Percentiles rank a stretch among this genome's conserved stretches.
Evolutionary conservation across 2,329 filamentous ascomycete species (phyloP).

Genomic region (Fonsecaea pedrosoi): DNA sequence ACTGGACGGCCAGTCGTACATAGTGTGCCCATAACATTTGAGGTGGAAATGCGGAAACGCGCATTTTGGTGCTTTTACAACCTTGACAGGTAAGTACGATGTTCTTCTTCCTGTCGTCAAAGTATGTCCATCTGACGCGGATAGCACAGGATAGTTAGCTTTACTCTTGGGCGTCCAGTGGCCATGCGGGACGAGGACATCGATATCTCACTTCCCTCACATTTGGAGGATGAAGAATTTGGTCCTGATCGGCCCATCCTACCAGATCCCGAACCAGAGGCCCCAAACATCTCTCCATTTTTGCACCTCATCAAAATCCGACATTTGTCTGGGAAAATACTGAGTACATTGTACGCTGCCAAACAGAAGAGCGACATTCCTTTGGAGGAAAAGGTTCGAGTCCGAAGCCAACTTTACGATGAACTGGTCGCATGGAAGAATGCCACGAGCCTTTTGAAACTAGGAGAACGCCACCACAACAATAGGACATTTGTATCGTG

Average conservation of each 20-base stretch:
- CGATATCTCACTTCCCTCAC: constrained; percentile 11
- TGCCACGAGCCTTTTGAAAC: not conserved
- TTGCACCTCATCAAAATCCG: constrained; percentile 1
- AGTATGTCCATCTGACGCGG: not conserved
- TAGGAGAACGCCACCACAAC: constrained; percentile 45
- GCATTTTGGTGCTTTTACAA: constrained; percentile 23
- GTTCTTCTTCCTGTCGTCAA: not conserved
- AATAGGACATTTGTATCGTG: constrained; percentile 48
- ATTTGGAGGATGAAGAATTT: constrained; percentile 6
- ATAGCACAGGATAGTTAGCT: constrained; percentile 18
- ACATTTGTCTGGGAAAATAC: constrained; percentile 18
- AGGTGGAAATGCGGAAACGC: constrained; percentile 16
- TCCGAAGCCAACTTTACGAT: not conserved
- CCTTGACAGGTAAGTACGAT: constrained; percentile 15
- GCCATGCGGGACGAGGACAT: constrained; percentile 23
- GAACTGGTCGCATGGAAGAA: constrained; percentile 18
- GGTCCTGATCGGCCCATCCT: constrained; percentile 4
- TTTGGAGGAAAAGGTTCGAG: not conserved
- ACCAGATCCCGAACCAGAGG: not conserved
- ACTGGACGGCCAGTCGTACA: not conserved
- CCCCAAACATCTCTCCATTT: not conserved
- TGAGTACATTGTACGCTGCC: constrained; percentile 13
- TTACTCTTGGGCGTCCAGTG: constrained; percentile 20
- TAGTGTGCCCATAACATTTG: constrained; percentile 10
- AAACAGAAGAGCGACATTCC: not conserved